A percentile compares a stretch with the other conserved stretches of the same genome.
These are phyloP conservation scores for Manihot esculenta DNA, from an alignment of 441 rosid species.

Conservation along the genomic window DNA sequence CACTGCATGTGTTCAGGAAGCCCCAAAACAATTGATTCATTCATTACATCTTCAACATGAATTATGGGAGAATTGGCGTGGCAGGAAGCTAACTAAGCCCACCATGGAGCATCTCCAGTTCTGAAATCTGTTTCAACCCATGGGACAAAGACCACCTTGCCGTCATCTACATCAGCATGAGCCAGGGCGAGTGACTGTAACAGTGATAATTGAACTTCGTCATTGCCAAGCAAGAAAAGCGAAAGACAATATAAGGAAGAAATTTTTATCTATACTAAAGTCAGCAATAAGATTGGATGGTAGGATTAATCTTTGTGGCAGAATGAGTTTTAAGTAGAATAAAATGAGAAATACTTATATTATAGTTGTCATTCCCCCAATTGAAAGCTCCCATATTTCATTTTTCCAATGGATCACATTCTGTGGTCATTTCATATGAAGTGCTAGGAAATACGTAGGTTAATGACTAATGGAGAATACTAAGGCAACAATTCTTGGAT, in stretches of 20 bases:
- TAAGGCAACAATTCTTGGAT: no score
- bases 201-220: not conserved
- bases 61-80: not conserved
- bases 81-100: conserved; percentile 48
- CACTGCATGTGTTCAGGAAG: conserved; percentile 5
- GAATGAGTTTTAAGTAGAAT: no score
- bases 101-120: conserved; percentile 95
- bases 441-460: no score
- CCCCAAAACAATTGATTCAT: conserved; percentile 4
- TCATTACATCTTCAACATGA: conserved; percentile 5
- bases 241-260: not conserved
- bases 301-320: no score
- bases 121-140: conserved; percentile 97
- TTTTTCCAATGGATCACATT: no score
- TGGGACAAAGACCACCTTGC: conserved; percentile 85
- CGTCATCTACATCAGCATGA: conserved; percentile 69
- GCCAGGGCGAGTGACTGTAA: conserved; percentile 87
- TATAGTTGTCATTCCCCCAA: no score
- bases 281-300: not conserved
- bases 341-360: no score
- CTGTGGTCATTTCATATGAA: no score
- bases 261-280: not conserved
- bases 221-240: not conserved
- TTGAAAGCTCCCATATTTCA: no score
- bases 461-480: no score